Evolutionary conservation across 2,329 filamentous ascomycete species (phyloP), one percentile per base, ranked within the genome.

Genomic region (Aureobasidium pullulans): DNA sequence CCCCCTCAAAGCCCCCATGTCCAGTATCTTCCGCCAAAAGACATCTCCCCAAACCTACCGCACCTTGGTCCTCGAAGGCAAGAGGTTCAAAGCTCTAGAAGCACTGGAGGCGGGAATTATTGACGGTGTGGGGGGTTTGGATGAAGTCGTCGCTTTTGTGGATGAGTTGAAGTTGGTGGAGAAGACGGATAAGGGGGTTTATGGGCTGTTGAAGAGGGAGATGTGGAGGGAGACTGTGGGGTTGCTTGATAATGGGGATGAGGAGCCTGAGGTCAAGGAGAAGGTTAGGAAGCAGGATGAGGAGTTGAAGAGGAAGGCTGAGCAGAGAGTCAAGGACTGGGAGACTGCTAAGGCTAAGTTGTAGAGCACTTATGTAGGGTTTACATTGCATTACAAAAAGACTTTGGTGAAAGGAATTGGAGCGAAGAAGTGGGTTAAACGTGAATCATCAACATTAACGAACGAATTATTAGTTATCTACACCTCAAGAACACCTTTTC

Each of bases 1-100:
- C 1, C 83, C 86, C n/a, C 80, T 94, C 37, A 82, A 85, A 64
- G 80, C 88, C 2, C 79, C 88, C 61, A 91, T 95, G 88, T 82
- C 81, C 57, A 77, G 79, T 50, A 82, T 94, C 63, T 93, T 94
- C 76, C 80, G 88, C 13, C 76, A 85, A 65, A 94, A 93, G 73
- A 71, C 86, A 3, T 66, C 79, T 0, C 71, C 78, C 1, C 61
- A 68, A 2, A 78, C 79, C 0, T 88, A 86, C 69, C 80, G 87
- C 37, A 75, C 76, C 43, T 74, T 93, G 63, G 82, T 90, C 6
- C 80, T 94, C n/a, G 89, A 92, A 71, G 88, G 86, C 4, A 80
- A 79, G 64, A 79, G 89, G 57, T 90, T 86, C 9, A 44, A 69
- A 65, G 87, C 82, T 0, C 72, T 77, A 2, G 80, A 86, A 46